These are phyloP conservation scores for Porodaedalea pini DNA, from an alignment of 1,284 basidiomycete genomes.

Conservation along the genomic window DNA sequence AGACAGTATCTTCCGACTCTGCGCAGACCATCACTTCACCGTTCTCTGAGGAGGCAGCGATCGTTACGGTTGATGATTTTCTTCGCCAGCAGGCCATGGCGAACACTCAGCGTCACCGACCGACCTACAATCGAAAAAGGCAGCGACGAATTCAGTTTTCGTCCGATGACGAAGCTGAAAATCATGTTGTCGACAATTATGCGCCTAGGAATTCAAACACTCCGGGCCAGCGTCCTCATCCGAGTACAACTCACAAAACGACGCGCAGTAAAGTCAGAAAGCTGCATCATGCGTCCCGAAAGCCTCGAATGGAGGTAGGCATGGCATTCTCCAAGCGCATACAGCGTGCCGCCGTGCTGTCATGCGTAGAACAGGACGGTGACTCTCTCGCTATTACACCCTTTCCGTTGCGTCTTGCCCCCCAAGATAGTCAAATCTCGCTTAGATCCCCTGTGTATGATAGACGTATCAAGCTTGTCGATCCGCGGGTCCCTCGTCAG, in stretches of 20 bases:
- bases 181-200: background rate
- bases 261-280: too few species aligned
- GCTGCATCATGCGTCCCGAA: too few species aligned
- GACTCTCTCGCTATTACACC: background rate
- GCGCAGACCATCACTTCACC: slow-evolving; percentile 8
- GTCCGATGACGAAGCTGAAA: background rate
- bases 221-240: background rate
- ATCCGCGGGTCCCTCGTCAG: background rate
- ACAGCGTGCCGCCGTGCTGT: slow-evolving; percentile 13
- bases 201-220: background rate
- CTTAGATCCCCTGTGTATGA: background rate
- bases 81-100: slow-evolving; percentile 8
- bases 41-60: background rate
- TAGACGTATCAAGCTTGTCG: slow-evolving; percentile 9
- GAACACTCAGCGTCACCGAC: background rate
- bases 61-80: slow-evolving; percentile 17
- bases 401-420: background rate
- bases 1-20: slow-evolving; percentile 6
- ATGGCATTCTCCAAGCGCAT: slow-evolving; percentile 12
- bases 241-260: background rate
- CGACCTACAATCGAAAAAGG: slow-evolving; percentile 8
- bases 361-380: slow-evolving; percentile 2
- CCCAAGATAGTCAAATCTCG: background rate
- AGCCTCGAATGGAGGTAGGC: background rate
- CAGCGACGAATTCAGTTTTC: background rate